A percentile compares a stretch with the other conserved stretches of the same genome.
Evolutionary conservation across 805 yeast genomes (phyloP).

Genomic region (Maudiozyma barnettii): DNA sequence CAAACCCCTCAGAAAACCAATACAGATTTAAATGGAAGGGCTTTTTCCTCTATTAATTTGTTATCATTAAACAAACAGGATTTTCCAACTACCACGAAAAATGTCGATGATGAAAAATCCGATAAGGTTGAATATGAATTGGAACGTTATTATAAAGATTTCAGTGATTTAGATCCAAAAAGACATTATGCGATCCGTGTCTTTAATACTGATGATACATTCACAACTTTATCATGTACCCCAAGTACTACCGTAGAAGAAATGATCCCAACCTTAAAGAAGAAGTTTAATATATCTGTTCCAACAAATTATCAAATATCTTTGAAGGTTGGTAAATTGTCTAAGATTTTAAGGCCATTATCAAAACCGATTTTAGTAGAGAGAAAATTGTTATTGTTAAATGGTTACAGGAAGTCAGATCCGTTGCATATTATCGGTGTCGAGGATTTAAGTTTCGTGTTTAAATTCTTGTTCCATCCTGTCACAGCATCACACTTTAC

Average conservation of each 20-base stretch:
- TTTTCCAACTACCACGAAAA: neutral
- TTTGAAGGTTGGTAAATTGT: constrained; percentile 63
- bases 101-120: constrained; percentile 22
- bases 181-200: constrained; percentile 47
- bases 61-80: neutral
- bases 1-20: neutral
- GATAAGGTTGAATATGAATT: constrained; percentile 32
- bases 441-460: constrained; percentile 72
- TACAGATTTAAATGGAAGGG: neutral
- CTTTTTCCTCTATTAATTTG: constrained; percentile 6
- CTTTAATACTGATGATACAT: constrained; percentile 76
- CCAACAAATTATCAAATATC: constrained; percentile 69
- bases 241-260: constrained; percentile 71
- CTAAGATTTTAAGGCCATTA: constrained; percentile 59
- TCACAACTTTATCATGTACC: constrained; percentile 69
- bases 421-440: constrained; percentile 69
- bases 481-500: constrained; percentile 51
- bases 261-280: constrained; percentile 57
- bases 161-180: constrained; percentile 26
- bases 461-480: constrained; percentile 66
- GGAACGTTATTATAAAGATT: constrained; percentile 31
- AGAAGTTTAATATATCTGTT: constrained; percentile 65
- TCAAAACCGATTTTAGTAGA: constrained; percentile 76
- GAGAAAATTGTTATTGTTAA: constrained; percentile 55
- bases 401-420: constrained; percentile 76